Percentiles rank a stretch among this genome's conserved stretches.
These are phyloP conservation scores for Osmanthus fragrans DNA, from an alignment of 257 asterid genomes.

Conservation along the genomic window DNA sequence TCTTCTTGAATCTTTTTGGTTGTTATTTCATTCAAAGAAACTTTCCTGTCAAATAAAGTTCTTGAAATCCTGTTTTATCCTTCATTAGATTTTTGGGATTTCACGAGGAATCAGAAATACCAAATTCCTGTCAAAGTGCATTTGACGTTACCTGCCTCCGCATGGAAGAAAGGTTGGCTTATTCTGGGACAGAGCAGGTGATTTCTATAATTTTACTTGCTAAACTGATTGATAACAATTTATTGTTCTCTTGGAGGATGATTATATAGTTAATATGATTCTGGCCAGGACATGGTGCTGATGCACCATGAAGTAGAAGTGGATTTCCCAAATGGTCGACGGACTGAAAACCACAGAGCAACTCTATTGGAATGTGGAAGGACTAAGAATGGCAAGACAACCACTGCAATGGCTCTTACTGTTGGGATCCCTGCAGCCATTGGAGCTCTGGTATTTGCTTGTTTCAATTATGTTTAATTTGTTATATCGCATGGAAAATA, in stretches of 20 bases:
- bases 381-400: constrained; percentile 43
- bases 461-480: neutral
- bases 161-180: constrained; percentile 80
- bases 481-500: neutral
- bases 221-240: neutral
- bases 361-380: constrained; percentile 82
- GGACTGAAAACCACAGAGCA: constrained; percentile 63
- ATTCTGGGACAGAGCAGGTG: constrained; percentile 72
- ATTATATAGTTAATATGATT: neutral
- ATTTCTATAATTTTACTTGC: neutral
- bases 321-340: constrained; percentile 60
- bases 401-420: constrained; percentile 87
- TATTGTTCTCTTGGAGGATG: neutral
- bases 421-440: constrained; percentile 96
- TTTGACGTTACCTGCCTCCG: constrained; percentile 74
- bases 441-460: constrained; percentile 81
- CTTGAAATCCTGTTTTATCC: neutral
- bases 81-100: constrained; percentile 68
- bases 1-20: neutral
- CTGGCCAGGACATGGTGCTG: constrained; percentile 82
- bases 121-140: constrained; percentile 58
- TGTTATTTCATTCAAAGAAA: neutral
- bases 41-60: neutral
- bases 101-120: constrained; percentile 65
- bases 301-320: constrained; percentile 89